These are phyloP conservation scores for Botrytis cinerea DNA, from an alignment of 2,329 filamentous ascomycete genomes.

Conservation along the genomic window DNA sequence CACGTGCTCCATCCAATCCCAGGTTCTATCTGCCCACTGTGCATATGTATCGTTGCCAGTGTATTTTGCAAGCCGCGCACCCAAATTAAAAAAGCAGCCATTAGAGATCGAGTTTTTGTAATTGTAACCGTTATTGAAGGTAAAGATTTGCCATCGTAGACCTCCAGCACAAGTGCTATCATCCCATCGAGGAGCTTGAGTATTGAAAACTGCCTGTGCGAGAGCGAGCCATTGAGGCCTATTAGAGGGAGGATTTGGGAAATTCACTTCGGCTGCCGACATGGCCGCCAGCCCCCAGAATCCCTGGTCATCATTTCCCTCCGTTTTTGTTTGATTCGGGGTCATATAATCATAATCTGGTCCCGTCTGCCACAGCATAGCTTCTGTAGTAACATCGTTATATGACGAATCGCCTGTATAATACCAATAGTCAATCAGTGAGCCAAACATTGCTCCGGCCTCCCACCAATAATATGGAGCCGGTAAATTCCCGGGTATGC, in stretches of 20 bases:
- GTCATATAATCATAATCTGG: constrained; percentile 77
- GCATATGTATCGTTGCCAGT: constrained; percentile 76
- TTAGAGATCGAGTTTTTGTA: constrained; percentile 72
- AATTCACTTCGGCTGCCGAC: constrained; percentile 69
- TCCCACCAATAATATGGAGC: constrained; percentile 60
- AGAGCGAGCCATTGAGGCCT: constrained; percentile 70
- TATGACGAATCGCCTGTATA: constrained; percentile 74
- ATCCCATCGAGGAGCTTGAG: constrained; percentile 75
- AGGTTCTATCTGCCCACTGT: constrained; percentile 74
- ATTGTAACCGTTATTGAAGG: constrained; percentile 77
- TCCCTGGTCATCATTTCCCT: constrained; percentile 75
- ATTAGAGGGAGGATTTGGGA: constrained; percentile 54
- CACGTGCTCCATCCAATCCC: constrained; percentile 64
- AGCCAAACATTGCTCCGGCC: constrained; percentile 70
- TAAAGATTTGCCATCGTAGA: constrained; percentile 81
- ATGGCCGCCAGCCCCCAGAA: constrained; percentile 74
- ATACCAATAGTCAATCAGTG: constrained; percentile 82
- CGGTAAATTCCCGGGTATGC: constrained; percentile 54
- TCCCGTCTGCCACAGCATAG: constrained; percentile 73
- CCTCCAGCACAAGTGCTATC: constrained; percentile 69
- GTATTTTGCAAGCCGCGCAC: constrained; percentile 70
- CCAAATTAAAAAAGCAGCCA: constrained; percentile 63
- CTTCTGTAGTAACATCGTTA: constrained; percentile 67
- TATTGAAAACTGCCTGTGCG: constrained; percentile 80
- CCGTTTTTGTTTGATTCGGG: constrained; percentile 65